Percentiles rank a stretch among this genome's conserved stretches.
Evolutionary conservation across 768 basidiomycete species (phyloP).

Genomic region (Tylopilus rubrobrunneus): DNA sequence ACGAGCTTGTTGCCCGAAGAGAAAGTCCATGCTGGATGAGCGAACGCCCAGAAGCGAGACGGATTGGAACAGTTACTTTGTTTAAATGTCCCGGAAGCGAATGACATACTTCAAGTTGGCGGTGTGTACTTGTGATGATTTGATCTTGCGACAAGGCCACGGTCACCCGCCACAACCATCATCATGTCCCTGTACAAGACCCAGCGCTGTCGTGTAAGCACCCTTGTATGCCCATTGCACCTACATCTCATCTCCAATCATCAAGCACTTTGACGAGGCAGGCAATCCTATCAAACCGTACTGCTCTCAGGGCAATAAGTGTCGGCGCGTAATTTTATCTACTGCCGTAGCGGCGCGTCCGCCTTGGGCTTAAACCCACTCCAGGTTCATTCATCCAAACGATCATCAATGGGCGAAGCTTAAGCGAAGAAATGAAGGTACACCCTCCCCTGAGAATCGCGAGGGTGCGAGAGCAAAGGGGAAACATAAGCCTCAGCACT

Average conservation of each 20-base stretch:
- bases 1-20: constrained; percentile 15
- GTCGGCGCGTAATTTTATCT: constrained; percentile 39
- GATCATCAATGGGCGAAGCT: constrained; percentile 41
- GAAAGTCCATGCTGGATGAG: constrained; percentile 15
- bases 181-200: constrained; percentile 40
- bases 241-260: constrained; percentile 15
- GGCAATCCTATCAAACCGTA: constrained; percentile 40
- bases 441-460: constrained; percentile 20
- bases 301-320: constrained; percentile 46
- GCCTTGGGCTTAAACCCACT: constrained; percentile 5
- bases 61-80: not conserved
- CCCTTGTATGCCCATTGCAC: constrained; percentile 3
- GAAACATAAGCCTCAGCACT: constrained; percentile 18
- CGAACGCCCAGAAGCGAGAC: not conserved
- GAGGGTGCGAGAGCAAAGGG: constrained; percentile 21
- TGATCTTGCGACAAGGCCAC: constrained; percentile 17
- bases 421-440: constrained; percentile 15
- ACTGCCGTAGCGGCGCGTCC: constrained; percentile 5
- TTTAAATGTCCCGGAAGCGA: constrained; percentile 8
- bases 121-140: not conserved
- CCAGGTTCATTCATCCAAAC: constrained; percentile 48
- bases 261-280: constrained; percentile 45
- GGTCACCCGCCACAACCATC: constrained; percentile 15
- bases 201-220: constrained; percentile 45
- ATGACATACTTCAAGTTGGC: no score